A percentile compares a stretch with the other conserved stretches of the same genome.
Conservation (phyloP, 1,284 basidiomycete genomes). For the Sanghuangporus baumii region DNA sequence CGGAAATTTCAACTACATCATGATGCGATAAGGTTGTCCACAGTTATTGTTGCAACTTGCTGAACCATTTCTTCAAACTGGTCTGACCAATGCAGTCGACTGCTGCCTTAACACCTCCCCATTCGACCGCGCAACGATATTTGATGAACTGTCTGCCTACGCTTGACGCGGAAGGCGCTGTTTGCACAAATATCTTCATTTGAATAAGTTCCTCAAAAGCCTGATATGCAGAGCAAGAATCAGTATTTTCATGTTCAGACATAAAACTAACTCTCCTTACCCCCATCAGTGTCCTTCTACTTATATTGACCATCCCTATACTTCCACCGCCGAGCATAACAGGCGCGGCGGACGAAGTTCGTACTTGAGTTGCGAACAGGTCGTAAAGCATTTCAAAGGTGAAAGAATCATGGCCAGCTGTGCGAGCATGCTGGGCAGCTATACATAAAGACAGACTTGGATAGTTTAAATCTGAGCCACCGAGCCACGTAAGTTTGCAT, state of each 20-base stretch:
- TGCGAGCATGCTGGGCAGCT: slow-evolving; percentile 57
- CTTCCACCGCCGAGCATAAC: slow-evolving; percentile 67
- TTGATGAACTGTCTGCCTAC: slow-evolving; percentile 58
- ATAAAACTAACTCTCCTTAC: slow-evolving; percentile 34
- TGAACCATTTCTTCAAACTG: slow-evolving; percentile 73
- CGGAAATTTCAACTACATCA: too few species aligned
- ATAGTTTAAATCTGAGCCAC: slow-evolving; percentile 52
- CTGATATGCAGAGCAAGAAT: slow-evolving; percentile 31
- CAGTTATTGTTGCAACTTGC: slow-evolving; percentile 37
- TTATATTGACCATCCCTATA: slow-evolving; percentile 68
- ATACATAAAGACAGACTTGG: slow-evolving; percentile 71
- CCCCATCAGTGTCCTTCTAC: slow-evolving; percentile 51
- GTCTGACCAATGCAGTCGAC: slow-evolving; percentile 63
- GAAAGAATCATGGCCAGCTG: slow-evolving; percentile 59
- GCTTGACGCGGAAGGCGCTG: slow-evolving; percentile 39
- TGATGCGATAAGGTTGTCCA: neutral
- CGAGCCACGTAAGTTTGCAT: neutral
- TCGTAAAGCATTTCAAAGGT: slow-evolving; percentile 80
- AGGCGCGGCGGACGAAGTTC: slow-evolving; percentile 61
- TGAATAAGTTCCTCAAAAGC: slow-evolving; percentile 62
- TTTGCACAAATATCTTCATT: slow-evolving; percentile 45
- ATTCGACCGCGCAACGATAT: slow-evolving; percentile 55
- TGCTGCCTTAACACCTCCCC: slow-evolving; percentile 54
- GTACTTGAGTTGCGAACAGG: slow-evolving; percentile 59
- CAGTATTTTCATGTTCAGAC: slow-evolving; percentile 4